These are phyloP conservation scores for Phaffomyces opuntiae DNA, from an alignment of 805 yeast genomes.

Conservation along the genomic window DNA sequence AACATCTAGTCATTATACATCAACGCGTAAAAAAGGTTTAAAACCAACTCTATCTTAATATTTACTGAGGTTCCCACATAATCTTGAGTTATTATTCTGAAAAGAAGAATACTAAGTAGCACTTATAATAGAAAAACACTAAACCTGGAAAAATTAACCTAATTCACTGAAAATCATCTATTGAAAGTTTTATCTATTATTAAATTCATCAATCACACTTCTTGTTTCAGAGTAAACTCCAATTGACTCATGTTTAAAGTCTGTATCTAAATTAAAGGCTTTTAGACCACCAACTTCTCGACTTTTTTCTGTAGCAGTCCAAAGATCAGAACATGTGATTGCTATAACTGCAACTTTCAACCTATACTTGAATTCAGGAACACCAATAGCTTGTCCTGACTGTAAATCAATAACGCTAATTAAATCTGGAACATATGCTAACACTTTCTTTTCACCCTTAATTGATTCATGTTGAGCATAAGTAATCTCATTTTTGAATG, in stretches of 20 bases:
- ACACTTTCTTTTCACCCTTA: constrained; percentile 20
- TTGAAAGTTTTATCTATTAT: background rate
- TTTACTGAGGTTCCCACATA: too few relatives aligned
- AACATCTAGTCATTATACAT: too few relatives aligned
- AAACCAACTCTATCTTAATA: too few relatives aligned
- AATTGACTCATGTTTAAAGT: constrained; percentile 27
- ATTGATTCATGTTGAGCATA: constrained; percentile 23
- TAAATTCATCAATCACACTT: constrained; percentile 32
- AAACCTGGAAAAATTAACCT: too few relatives aligned
- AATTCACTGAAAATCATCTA: too few relatives aligned
- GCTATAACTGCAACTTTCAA: constrained; percentile 34
- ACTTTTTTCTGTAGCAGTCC: constrained; percentile 31
- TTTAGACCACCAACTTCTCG: constrained; percentile 36
- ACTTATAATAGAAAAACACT: too few relatives aligned
- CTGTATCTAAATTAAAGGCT: constrained; percentile 24
- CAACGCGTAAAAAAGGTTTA: too few relatives aligned
- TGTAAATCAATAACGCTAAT: constrained; percentile 36
- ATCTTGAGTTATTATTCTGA: too few relatives aligned
- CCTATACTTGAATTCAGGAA: constrained; percentile 42
- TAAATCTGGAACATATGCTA: constrained; percentile 40
- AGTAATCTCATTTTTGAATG: constrained; percentile 44
- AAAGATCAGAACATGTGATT: constrained; percentile 27
- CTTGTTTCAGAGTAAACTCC: constrained; percentile 27
- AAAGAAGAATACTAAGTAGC: too few relatives aligned
- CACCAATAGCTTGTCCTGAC: constrained; percentile 42